phyloP scores from a whole-genome alignment of 169 alveolate genomes.

The Plasmodium reichenowi region DNA sequence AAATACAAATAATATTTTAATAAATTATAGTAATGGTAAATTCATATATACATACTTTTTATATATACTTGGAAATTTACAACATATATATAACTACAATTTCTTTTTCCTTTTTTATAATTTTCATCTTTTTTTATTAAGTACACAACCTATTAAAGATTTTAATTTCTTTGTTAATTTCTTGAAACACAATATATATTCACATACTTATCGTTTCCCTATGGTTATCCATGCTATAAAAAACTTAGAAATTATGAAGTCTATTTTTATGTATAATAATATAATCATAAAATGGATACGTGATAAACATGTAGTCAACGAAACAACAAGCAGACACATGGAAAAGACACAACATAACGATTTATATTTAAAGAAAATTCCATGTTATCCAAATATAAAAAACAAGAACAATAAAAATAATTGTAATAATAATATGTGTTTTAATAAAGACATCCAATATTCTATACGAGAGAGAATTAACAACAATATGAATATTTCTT shows the following conservation, averaged over 20 bases:
- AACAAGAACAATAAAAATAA: too few species aligned
- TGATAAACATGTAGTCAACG: not conserved
- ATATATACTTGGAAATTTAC: slow-evolving; percentile 4
- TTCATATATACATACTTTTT: slow-evolving; percentile 27
- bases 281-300: not conserved
- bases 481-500: too few species aligned
- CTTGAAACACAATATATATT: slow-evolving; percentile 1
- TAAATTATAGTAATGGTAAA: slow-evolving; percentile 19
- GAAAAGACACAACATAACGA: too few species aligned
- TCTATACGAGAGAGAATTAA: too few species aligned
- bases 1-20: slow-evolving; percentile 9
- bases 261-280: slow-evolving; percentile 24
- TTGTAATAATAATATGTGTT: not conserved
- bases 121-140: slow-evolving; percentile 25
- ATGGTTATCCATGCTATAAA: slow-evolving; percentile 36
- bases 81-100: slow-evolving; percentile 17
- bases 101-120: slow-evolving; percentile 33
- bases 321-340: too few species aligned
- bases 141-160: slow-evolving; percentile 36
- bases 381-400: too few species aligned
- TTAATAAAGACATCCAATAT: not conserved
- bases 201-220: slow-evolving; percentile 6
- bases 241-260: slow-evolving; percentile 51
- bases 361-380: too few species aligned
- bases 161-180: slow-evolving; percentile 38